Base-by-base conservation (phyloP, 1,139 yeast genomes). In the Debaryomyces coudertii region DNA sequence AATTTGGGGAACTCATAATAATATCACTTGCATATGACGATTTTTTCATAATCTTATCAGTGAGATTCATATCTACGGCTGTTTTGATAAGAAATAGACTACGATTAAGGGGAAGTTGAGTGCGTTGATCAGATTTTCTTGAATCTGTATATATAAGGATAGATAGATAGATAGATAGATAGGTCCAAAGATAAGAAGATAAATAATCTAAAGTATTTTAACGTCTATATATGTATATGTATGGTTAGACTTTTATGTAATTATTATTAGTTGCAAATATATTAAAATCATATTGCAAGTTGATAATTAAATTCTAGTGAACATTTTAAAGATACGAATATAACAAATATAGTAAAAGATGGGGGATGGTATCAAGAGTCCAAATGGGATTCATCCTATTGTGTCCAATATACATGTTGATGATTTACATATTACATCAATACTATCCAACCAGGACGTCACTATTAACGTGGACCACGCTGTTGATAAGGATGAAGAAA, bases 401-500 rank as follows among this genome's bases (percentile, higher is more conserved):
- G 58, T 52, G 30, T 73, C 79, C 1, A 64, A 66, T 33, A 67
- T 75, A 20, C 63, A 66, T 43, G 77, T 75, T 30, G 79, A 75
- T 48, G 76, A 69, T 47, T 49, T 75, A 47, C 51, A 60, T 36
- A 58, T 75, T 29, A 64, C 64, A 31, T 73, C 77, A n/a, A 64
- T 75, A 8, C 62, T 75, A 44, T 74, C 79, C 16, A 65, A 72
- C 50, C 60, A 56, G 45, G 73, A 69, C 40, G 57, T 71, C 15
- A 66, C 71, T 16, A 69, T 75, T 41, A 71, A 71, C 50, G 70
- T 73, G 11, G 78, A 73, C 53, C 85, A 80, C 55, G 76, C 58
- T 12, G 66, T 80, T 9, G 76, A 70, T 48, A 45, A 55, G 7
- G 86, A 81, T 58, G 85, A 81, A 58, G 84, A 83, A 12, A 66